Base-by-base conservation (phyloP, 1,139 yeast species). In the Blastobotrys malaysiensis region DNA sequence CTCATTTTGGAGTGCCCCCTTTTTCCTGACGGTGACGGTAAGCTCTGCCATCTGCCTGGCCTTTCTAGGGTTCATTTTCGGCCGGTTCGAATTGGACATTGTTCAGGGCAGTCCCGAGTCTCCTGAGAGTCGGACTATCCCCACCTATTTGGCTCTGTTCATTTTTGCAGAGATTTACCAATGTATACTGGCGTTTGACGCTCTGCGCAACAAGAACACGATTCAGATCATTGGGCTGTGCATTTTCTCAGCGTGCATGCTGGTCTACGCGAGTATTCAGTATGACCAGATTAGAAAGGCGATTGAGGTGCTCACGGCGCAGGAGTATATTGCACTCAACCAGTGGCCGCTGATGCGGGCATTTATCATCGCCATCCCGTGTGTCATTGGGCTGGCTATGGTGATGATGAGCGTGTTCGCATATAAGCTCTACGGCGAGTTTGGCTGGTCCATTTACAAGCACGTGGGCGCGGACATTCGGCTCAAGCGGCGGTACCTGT, bases 231-330 rank as follows among this genome's bases (percentile, higher is more conserved):
- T 74, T 24, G 74, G 78, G 59, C 69, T 80, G 46, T 72, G 79
- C 58, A 52, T 72, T 14, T 79, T 79, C 59, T 74, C 76, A 59
- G 70, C 70, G n/a, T 77, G 79, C 49, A 74, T 80, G 79, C 66
- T 78, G 61, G 69, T 77, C 3, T 79, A 80, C 63, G 74, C 82
- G 1, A 79, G 80, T 9, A 72, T 80, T 44, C 83, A 79, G 62
- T 79, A 72, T 61, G 70, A 71, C 52, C 83, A 80, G 66, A 67
- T 79, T 48, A 59, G 68, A 16, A 56, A 60, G 4, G 67, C 70
- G 2, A 67, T 76, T 14, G 53, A 53, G 52, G 22, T 60, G 53
- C 52, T 66, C 62, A 50, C 61, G 47, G 43, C 66, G 59, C n/a
- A 57, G 53, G 14, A 72, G 71, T 74, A 65, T 59, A 61, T 61